A percentile compares a stretch with the other conserved stretches of the same genome.
These are phyloP conservation scores for Clitopilus passeckerianus DNA, from an alignment of 768 basidiomycete species.

Conservation along the genomic window DNA sequence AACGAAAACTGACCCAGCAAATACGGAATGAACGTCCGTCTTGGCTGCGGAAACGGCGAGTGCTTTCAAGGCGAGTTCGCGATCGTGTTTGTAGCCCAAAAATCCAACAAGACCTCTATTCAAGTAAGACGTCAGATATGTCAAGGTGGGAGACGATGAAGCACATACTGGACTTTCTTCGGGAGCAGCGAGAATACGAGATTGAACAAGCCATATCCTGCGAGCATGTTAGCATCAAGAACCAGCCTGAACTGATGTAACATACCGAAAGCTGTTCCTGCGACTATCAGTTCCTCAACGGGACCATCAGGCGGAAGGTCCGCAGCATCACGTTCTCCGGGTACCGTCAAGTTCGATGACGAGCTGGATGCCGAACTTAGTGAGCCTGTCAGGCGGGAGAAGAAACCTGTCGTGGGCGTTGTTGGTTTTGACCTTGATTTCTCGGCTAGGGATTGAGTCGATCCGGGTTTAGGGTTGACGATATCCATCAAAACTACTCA, in stretches of 20 bases:
- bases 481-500: too few species aligned
- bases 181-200: conserved; percentile 76
- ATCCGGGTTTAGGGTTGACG: conserved; percentile 20
- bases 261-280: conserved; percentile 75
- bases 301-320: conserved; percentile 40
- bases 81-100: conserved; percentile 71
- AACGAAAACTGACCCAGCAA: conserved; percentile 54
- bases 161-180: conserved; percentile 56
- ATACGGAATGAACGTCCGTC: conserved; percentile 69
- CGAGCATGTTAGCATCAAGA: neutral
- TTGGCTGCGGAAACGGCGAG: conserved; percentile 63
- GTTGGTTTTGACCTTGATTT: conserved; percentile 11
- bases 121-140: neutral
- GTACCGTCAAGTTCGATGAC: conserved; percentile 11
- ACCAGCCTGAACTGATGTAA: conserved; percentile 15
- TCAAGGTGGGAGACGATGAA: neutral
- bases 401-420: neutral
- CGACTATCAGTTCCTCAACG: conserved; percentile 67
- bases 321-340: conserved; percentile 1
- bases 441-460: neutral
- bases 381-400: conserved; percentile 1
- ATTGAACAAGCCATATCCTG: conserved; percentile 69
- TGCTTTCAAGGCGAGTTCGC: conserved; percentile 62
- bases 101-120: conserved; percentile 68
- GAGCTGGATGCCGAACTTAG: neutral